Evolutionary conservation across 768 basidiomycete genomes (phyloP).

Genomic region (Daedaleopsis sinensis): DNA sequence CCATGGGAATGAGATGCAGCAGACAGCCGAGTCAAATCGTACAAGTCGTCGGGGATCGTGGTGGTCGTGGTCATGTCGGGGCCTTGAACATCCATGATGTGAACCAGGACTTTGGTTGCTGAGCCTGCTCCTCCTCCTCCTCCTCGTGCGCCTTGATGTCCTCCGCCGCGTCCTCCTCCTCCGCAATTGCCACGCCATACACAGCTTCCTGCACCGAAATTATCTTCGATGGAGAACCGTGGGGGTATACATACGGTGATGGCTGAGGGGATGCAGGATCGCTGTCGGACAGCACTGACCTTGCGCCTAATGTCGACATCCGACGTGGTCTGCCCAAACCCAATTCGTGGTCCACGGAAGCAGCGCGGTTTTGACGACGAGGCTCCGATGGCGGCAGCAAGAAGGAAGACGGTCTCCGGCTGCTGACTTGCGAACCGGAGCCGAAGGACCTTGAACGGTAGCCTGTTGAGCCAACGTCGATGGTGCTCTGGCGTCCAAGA

Average conservation of each 20-base stretch:
- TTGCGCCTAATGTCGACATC: constrained; percentile 8
- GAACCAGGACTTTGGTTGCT: constrained; percentile 57
- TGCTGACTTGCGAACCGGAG: constrained; percentile 4
- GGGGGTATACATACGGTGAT: constrained; percentile 3
- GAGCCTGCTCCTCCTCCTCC: constrained; percentile 49
- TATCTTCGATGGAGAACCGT: constrained; percentile 26
- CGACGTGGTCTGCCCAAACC: constrained; percentile 13
- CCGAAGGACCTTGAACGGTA: constrained; percentile 16
- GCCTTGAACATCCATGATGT: constrained; percentile 65
- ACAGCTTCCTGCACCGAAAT: constrained; percentile 68
- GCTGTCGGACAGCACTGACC: constrained; percentile 24
- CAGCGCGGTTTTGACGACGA: constrained; percentile 25
- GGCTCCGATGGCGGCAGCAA: constrained; percentile 14
- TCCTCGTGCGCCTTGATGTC: constrained; percentile 59
- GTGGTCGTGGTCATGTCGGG: constrained; percentile 16
- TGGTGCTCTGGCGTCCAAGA: constrained; percentile 19
- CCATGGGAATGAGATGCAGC: neutral
- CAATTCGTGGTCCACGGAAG: constrained; percentile 26
- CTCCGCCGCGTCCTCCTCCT: constrained; percentile 62
- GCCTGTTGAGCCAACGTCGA: constrained; percentile 13
- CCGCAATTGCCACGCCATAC: constrained; percentile 67
- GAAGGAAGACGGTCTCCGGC: constrained; percentile 7
- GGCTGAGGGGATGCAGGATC: neutral
- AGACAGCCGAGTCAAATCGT: neutral
- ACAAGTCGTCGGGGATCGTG: constrained; percentile 8